Conservation (phyloP, 179 eudicot genomes). For the Drosera spatulata region DNA sequence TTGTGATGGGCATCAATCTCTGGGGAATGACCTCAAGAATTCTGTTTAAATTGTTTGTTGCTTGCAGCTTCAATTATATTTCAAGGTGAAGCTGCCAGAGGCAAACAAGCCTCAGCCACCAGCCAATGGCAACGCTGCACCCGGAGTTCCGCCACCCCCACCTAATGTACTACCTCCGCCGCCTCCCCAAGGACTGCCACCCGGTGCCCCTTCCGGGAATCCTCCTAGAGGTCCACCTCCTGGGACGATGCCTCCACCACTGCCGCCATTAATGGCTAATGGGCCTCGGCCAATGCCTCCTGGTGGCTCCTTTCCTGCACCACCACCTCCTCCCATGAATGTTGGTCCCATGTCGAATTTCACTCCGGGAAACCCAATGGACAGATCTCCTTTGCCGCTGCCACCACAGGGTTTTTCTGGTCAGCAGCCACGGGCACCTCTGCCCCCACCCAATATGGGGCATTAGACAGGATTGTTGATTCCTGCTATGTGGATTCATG, state of each 20-base stretch:
- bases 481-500: too few species aligned
- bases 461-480: neutral
- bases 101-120: slow-evolving; percentile 64
- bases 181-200: slow-evolving; percentile 55
- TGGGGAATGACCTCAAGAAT: neutral
- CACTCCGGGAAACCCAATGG: slow-evolving; percentile 40
- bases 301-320: slow-evolving; percentile 64
- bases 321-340: slow-evolving; percentile 68
- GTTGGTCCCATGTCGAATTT: slow-evolving; percentile 63
- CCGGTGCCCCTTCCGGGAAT: slow-evolving; percentile 36
- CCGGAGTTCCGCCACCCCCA: slow-evolving; percentile 72
- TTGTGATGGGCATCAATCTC: neutral
- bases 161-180: slow-evolving; percentile 68
- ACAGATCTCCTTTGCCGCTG: slow-evolving; percentile 38
- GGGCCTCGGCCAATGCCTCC: slow-evolving; percentile 93
- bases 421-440: slow-evolving; percentile 35
- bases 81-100: slow-evolving; percentile 87
- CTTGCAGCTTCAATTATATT: slow-evolving; percentile 79
- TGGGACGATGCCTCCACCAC: slow-evolving; percentile 39
- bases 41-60: neutral
- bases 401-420: slow-evolving; percentile 87
- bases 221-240: slow-evolving; percentile 56
- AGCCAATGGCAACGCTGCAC: slow-evolving; percentile 51
- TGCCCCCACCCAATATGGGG: neutral
- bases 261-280: slow-evolving; percentile 57